Evolutionary conservation across 768 basidiomycete species (phyloP), one percentile per base, ranked within the genome.

Genomic region (Tricholoma bakamatsutake): DNA sequence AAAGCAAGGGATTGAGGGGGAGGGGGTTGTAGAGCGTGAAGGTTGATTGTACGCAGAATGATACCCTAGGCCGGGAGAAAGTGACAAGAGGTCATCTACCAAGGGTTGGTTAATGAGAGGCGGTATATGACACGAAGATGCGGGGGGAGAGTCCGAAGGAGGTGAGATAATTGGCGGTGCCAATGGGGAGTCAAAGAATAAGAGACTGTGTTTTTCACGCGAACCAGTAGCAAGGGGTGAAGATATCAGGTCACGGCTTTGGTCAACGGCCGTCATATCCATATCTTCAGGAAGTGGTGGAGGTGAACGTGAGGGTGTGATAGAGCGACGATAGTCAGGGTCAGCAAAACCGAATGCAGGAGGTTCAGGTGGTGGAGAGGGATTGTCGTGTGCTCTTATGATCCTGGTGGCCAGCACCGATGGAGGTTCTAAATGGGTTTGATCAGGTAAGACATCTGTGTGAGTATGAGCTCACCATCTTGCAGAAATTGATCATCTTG

Each of bases 361-460:
- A 52, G 60, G 55, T 31, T 46, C 56, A 28, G 74, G 75, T 30
- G 75, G 74, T 15, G 88, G 88, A 15, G 88, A 90, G 15, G 89
- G 89, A 62, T 91, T 91, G 62, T 82, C 83, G 55, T 82, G 80
- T 51, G 89, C 88, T 50, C 82, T 77, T 45, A 85, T 76, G 46
- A 91, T 80, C 68, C 71, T 82, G 58, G 73, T 80, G 31, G 85
- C 89, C 49, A 91, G 72, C 4, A 77, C 76, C 54, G 86, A 85
- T 2, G 87, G 80, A 8, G 87, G 87, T 64, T 90, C 88, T 82
- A 21, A n/a, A 42, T 35, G 40, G 10, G 50, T 60, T n/a, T 53
- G 51, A 61, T 45, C 46, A 55, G 48, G 52, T 34, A 54, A 28
- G 50, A 30, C 9, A 9, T 30, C 2, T 31, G 15, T 51, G 34